A percentile compares a stretch with the other conserved stretches of the same genome.
Conservation (phyloP, 2,329 filamentous ascomycete species). For the Eutypa lata region DNA sequence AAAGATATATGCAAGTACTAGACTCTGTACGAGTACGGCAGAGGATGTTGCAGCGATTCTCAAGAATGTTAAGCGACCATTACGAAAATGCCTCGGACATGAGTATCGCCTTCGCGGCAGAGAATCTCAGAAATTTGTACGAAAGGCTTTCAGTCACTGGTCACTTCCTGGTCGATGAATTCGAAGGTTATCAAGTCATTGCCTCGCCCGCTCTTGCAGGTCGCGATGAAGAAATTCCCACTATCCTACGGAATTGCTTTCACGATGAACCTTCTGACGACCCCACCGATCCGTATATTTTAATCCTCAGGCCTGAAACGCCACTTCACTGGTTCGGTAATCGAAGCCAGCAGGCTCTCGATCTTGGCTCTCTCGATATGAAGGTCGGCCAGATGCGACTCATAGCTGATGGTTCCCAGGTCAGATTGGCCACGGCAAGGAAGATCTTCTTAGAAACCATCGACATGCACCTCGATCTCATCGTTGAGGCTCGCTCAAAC, state of each 20-base stretch:
- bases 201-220: conserved; percentile 77
- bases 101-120: conserved; percentile 70
- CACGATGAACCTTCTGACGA: conserved; percentile 63
- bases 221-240: conserved; percentile 77
- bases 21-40: conserved; percentile 96
- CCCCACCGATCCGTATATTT: conserved; percentile 74
- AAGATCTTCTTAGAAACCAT: conserved; percentile 73
- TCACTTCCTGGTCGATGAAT: conserved; percentile 83
- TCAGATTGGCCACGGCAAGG: conserved; percentile 75
- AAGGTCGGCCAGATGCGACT: conserved; percentile 83
- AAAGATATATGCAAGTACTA: conserved; percentile 90
- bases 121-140: conserved; percentile 72
- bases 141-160: conserved; percentile 77
- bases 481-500: conserved; percentile 91
- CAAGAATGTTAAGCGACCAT: conserved; percentile 81
- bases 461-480: conserved; percentile 79
- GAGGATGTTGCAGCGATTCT: conserved; percentile 94
- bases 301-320: conserved; percentile 81
- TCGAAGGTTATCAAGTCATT: conserved; percentile 77
- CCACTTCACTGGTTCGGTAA: conserved; percentile 78
- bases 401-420: conserved; percentile 82
- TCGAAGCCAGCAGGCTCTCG: conserved; percentile 66
- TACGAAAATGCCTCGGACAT: conserved; percentile 98
- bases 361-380: conserved; percentile 78
- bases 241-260: conserved; percentile 71